Base-by-base conservation (phyloP, 306 rosid species). In the Styphnolobium japonicum region DNA sequence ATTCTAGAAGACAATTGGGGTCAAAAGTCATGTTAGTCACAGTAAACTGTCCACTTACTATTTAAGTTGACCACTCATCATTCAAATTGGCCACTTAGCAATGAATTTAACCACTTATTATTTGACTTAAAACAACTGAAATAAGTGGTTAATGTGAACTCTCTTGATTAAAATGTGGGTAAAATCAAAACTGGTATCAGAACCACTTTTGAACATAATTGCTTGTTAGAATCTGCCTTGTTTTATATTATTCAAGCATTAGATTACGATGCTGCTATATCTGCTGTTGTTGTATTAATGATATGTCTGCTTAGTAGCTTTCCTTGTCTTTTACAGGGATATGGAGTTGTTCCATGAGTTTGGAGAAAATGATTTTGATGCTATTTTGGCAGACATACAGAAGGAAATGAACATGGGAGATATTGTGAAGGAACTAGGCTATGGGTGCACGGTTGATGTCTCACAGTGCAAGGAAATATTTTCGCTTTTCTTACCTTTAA, bases 331-430 rank as follows among this genome's bases (percentile, higher is more conserved):
- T 37, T 73, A 51, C 88, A 96, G 98, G 92, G 85, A 93, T 82
- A 79, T 86, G 87, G 90, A 89, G 81, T 69, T 90, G 80, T 85
- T 89, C 75, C 87, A 87, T 55, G 97, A 81, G 45, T 51, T 64
- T 14, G 89, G 71, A 45, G 98, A 92, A 65, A 88, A 91, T 83
- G 98, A 96, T 81, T 96, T 96, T 70, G 97, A 93, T 88, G 86
- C 96, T 55, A 91, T 96, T 80, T 91, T 96, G 86, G 96, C 94
- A 10, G 99, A 96, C 90, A 96, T 93, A 87, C 97, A 90, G 79
- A 96, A 84, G 86, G 99, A 96, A 90, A 89, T 90, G 97, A 87
- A 90, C 87, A 89, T 96, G 94, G 98, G 97, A 49, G 99, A 96
- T 81, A 83, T 96, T 49, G 83, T 96, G 89, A 93, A 96, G 90